Conservation (phyloP, 257 asterid species). For the Agastache rugosa region DNA sequence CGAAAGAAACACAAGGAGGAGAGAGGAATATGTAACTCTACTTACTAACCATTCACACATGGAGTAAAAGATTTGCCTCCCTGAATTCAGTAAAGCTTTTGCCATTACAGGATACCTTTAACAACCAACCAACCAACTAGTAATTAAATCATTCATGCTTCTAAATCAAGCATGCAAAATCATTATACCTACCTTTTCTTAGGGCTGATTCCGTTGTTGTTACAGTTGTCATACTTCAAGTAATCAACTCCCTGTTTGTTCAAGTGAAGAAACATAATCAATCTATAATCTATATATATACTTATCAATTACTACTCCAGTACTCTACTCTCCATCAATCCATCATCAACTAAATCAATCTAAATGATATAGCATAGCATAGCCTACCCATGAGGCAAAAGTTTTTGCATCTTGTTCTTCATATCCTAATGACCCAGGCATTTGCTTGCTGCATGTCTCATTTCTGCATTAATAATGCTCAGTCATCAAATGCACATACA, state of each 20-base stretch:
- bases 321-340: too few relatives aligned
- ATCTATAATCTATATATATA: too few relatives aligned
- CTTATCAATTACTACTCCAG: too few relatives aligned
- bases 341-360: neutral
- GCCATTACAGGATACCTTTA: constrained; percentile 76
- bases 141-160: neutral
- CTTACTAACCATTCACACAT: constrained; percentile 86
- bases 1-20: too few relatives aligned
- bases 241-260: constrained; percentile 77
- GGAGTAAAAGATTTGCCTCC: constrained; percentile 87
- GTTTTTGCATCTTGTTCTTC: constrained; percentile 93
- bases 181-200: constrained; percentile 54
- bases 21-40: too few relatives aligned
- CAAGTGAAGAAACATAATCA: too few relatives aligned
- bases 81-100: constrained; percentile 80
- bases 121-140: constrained; percentile 18
- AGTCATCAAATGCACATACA: neutral
- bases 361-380: neutral
- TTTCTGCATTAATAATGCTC: constrained; percentile 42
- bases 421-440: constrained; percentile 89
- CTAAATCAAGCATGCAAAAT: neutral
- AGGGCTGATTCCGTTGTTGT: constrained; percentile 53
- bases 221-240: constrained; percentile 93
- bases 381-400: constrained; percentile 84
- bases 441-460: constrained; percentile 69